phyloP scores from a whole-genome alignment of 768 basidiomycete species.

The Tricholoma terreum region DNA sequence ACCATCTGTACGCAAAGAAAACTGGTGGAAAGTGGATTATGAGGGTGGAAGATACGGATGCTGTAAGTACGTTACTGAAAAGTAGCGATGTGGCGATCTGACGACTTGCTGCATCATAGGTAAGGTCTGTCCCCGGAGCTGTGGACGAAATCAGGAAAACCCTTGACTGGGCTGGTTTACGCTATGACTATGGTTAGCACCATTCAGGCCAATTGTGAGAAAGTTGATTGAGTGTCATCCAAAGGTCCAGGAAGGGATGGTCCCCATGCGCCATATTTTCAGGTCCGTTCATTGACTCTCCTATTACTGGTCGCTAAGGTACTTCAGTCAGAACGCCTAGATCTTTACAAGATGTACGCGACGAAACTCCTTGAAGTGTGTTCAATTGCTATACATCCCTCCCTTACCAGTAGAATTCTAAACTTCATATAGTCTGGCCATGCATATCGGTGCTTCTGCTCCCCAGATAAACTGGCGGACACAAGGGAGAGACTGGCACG shows the following conservation, averaged over 20 bases:
- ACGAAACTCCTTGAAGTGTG: slow-evolving; percentile 73
- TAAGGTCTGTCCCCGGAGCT: slow-evolving; percentile 76
- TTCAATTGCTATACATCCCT: slow-evolving; percentile 9
- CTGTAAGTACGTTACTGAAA: slow-evolving; percentile 44
- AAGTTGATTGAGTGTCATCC: not conserved
- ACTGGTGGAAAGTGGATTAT: slow-evolving; percentile 86
- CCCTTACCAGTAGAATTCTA: not conserved
- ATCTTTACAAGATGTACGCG: slow-evolving; percentile 77
- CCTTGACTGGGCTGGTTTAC: slow-evolving; percentile 86
- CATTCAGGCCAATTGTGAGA: not conserved
- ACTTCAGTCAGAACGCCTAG: slow-evolving; percentile 79
- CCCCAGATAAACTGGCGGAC: slow-evolving; percentile 61
- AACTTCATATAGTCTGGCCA: slow-evolving; percentile 59
- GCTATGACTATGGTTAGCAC: slow-evolving; percentile 80
- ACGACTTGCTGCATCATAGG: slow-evolving; percentile 39
- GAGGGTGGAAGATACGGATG: slow-evolving; percentile 93
- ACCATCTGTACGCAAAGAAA: slow-evolving; percentile 81
- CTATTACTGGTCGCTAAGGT: slow-evolving; percentile 6
- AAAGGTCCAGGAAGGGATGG: slow-evolving; percentile 78
- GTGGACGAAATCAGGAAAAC: slow-evolving; percentile 76
- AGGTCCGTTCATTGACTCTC: slow-evolving; percentile 44
- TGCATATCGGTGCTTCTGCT: slow-evolving; percentile 96
- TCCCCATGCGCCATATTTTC: slow-evolving; percentile 81
- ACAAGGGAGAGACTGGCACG: slow-evolving; percentile 71
- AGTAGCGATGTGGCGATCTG: too few species aligned